Evolutionary conservation across 2,329 filamentous ascomycete species (phyloP).

Genomic region (Ophiostoma himal-ulmi): DNA sequence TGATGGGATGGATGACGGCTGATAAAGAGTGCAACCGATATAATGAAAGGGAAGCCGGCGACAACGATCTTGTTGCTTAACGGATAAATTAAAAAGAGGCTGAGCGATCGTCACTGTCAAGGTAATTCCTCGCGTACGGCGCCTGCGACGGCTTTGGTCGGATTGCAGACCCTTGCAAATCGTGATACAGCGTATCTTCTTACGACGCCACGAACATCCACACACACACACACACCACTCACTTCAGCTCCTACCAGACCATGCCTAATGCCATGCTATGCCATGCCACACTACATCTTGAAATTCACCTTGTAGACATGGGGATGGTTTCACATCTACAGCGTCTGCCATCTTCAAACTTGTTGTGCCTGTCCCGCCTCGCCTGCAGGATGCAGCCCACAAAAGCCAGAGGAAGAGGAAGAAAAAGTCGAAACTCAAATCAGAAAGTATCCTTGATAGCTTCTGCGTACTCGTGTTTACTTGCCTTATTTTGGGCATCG

Average conservation of each 20-base stretch:
- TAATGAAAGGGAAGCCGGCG: neutral
- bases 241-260: neutral
- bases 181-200: neutral
- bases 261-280: neutral
- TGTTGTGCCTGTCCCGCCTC: neutral
- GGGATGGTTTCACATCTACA: constrained; percentile 13
- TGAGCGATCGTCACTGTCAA: neutral
- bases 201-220: neutral
- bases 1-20: neutral
- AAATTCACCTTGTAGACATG: constrained; percentile 4
- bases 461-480: neutral
- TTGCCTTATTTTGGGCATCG: neutral
- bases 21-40: neutral
- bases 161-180: neutral
- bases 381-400: constrained; percentile 11
- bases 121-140: neutral
- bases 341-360: neutral
- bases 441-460: neutral
- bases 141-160: neutral
- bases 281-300: neutral
- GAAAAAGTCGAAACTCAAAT: neutral
- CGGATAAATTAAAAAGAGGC: neutral
- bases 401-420: neutral
- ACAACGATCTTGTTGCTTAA: neutral
- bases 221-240: neutral